Conservation (phyloP, 257 asterid genomes). For the Lantana camara region DNA sequence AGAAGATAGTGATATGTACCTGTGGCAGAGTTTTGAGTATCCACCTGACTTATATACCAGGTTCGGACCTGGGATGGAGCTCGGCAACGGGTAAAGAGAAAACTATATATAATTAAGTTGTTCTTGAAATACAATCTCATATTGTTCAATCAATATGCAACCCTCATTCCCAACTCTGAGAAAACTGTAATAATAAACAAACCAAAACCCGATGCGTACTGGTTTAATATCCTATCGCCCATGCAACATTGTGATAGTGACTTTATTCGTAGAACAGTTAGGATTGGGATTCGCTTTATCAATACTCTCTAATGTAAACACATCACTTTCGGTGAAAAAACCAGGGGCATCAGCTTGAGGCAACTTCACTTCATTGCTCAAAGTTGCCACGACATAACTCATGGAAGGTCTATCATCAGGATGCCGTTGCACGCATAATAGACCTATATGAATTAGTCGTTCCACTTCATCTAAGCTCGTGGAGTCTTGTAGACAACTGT, state of each 20-base stretch:
- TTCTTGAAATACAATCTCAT: no score
- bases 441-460: neutral
- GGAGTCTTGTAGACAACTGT: neutral
- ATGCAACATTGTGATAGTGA: slow-evolving; percentile 18
- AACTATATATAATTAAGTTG: no score
- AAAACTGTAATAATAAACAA: no score
- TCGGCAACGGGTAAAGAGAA: slow-evolving; percentile 30
- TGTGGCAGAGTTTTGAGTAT: slow-evolving; percentile 47
- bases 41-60: slow-evolving; percentile 40
- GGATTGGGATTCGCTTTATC: neutral
- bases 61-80: neutral
- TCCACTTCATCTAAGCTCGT: neutral
- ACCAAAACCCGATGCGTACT: no score
- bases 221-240: neutral
- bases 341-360: slow-evolving; percentile 30
- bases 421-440: slow-evolving; percentile 20
- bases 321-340: slow-evolving; percentile 20
- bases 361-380: slow-evolving; percentile 9
- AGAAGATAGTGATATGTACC: slow-evolving; percentile 27
- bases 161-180: no score
- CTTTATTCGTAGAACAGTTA: neutral
- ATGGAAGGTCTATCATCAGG: slow-evolving; percentile 28
- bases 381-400: slow-evolving; percentile 4
- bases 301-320: neutral
- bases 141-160: no score